A percentile compares a stretch with the other conserved stretches of the same genome.
Evolutionary conservation across 1,139 yeast species (phyloP).

Genomic region (Suhomyces anneliseae): DNA sequence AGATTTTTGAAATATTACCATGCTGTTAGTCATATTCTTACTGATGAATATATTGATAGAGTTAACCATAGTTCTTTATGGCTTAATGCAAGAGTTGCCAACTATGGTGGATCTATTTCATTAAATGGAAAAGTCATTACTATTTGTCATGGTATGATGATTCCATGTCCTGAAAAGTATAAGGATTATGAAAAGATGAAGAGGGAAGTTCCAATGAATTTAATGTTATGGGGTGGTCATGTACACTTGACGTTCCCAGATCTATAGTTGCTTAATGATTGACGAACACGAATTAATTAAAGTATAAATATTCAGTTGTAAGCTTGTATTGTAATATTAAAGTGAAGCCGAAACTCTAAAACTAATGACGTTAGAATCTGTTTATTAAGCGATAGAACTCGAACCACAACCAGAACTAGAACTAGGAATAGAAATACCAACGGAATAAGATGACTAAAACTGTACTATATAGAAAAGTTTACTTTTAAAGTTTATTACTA

Average conservation of each 20-base stretch:
- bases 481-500: too few relatives aligned
- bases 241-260: slow-evolving; percentile 41
- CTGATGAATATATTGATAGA: slow-evolving; percentile 23
- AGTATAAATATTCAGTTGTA: too few relatives aligned
- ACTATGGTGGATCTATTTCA: slow-evolving; percentile 35
- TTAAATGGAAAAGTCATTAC: slow-evolving; percentile 40
- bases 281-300: background rate
- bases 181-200: slow-evolving; percentile 25
- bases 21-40: slow-evolving; percentile 29
- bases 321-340: too few relatives aligned
- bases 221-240: slow-evolving; percentile 39
- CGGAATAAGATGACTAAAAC: too few relatives aligned
- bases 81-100: slow-evolving; percentile 33
- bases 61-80: slow-evolving; percentile 24
- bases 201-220: slow-evolving; percentile 21
- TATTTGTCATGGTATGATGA: slow-evolving; percentile 39
- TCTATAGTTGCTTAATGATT: slow-evolving; percentile 9
- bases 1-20: slow-evolving; percentile 37
- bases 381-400: too few relatives aligned
- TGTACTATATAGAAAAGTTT: too few relatives aligned
- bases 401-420: too few relatives aligned
- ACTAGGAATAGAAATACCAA: too few relatives aligned
- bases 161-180: slow-evolving; percentile 32
- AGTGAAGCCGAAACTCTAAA: too few relatives aligned
- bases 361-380: too few relatives aligned